Evolutionary conservation across 2,329 filamentous ascomycete genomes (phyloP).

Genomic region (Dactylellina drechsleri): DNA sequence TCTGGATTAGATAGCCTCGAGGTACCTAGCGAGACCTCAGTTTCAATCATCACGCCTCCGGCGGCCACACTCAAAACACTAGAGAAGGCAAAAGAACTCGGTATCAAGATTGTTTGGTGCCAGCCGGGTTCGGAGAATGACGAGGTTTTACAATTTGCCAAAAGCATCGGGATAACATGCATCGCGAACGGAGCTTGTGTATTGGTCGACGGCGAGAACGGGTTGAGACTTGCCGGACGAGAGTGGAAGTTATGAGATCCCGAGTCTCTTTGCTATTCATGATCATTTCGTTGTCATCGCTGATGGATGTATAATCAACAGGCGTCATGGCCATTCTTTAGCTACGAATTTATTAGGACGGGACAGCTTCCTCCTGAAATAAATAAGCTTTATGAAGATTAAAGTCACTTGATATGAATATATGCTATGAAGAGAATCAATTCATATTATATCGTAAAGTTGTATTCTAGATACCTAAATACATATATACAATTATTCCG

Average conservation of each 20-base stretch:
- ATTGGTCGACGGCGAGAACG: constrained; percentile 80
- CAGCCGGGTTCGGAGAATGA: constrained; percentile 90
- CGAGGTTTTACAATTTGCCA: constrained; percentile 76
- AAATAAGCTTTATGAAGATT: constrained; percentile 20
- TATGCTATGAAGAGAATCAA: no score
- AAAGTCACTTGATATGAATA: neutral
- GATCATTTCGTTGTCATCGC: neutral
- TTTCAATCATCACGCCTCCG: constrained; percentile 90
- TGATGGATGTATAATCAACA: constrained; percentile 32
- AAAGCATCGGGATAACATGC: constrained; percentile 64
- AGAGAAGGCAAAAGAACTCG: constrained; percentile 77
- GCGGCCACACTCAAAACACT: constrained; percentile 77
- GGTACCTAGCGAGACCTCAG: constrained; percentile 69
- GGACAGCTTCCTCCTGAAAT: constrained; percentile 32
- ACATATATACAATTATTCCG: constrained; percentile 37
- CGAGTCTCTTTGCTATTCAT: neutral
- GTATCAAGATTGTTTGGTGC: constrained; percentile 82
- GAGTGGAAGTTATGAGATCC: constrained; percentile 65
- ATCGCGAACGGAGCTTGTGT: constrained; percentile 86
- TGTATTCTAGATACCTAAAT: constrained; percentile 12
- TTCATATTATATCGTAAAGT: no score
- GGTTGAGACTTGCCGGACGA: constrained; percentile 68
- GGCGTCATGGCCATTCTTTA: constrained; percentile 46
- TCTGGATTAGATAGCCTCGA: constrained; percentile 65
- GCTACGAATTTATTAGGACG: constrained; percentile 38